Evolutionary conservation across 1,284 basidiomycete genomes (phyloP), one percentile per base, ranked within the genome.

Genomic region (Ustilago nuda): DNA sequence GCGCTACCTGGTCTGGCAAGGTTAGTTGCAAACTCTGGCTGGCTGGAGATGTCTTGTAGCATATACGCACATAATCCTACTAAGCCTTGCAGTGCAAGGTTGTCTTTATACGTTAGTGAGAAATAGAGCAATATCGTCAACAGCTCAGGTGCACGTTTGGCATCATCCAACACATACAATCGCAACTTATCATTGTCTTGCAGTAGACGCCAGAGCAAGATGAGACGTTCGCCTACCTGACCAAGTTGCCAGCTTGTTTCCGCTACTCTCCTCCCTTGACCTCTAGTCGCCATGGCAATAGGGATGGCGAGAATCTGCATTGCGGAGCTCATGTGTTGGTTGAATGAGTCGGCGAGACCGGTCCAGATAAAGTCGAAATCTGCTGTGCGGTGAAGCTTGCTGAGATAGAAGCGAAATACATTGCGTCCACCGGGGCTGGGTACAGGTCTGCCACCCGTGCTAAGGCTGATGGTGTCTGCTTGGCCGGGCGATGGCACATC

Each of bases 31-130:
- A 98, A 95, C 0, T 89, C 88, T 35, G 89, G 88, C 79, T 97
- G 93, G 0, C 94, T 91, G 4, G 94, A 95, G 19, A 98, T 87
- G 5, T 93, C 92, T 84, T 99, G 96, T 5, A 98, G 88, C 67
- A 98, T 92, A 86, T 97, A 98, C 3, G 94, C 93, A 36, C 96
- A 88, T 4, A 94, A 91, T 53, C 95, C 90, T 79, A 95, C 94
- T 32, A 98, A 87, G 0, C 94, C 95, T 80, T 97, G 92, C 87
- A 95, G 92, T 64, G 95, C 93, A 92, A 81, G 15, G 55, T 70
- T 45, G 61, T 53, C 48, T 71, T 58, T 74, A 37, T 84, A 72
- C 9, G 69, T 61, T 4, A 85, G 67, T 4, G 80, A 56, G 39
- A 83, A 78, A 58, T 57, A 66, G 36, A 81, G 75, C 46, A 79